Evolutionary conservation across 208 protist species (phyloP).

Genomic region (Leishmania mexicana): DNA sequence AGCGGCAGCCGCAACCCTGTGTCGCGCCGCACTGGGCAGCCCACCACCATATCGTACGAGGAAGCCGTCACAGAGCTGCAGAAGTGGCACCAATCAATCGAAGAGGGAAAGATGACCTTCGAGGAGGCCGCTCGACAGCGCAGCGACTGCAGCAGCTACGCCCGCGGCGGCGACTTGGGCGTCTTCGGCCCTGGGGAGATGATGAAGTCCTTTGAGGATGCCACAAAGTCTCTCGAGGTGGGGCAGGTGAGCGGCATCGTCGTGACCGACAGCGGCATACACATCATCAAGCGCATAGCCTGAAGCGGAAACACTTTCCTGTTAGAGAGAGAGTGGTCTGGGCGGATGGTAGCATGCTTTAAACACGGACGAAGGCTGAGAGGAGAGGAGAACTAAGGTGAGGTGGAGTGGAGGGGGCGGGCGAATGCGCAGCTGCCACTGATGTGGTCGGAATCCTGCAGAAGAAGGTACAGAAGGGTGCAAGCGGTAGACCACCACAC

Average conservation of each 20-base stretch:
- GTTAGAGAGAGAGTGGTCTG: background rate
- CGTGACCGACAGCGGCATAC: conserved; percentile 90
- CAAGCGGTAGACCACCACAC: background rate
- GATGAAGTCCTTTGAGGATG: conserved; percentile 95
- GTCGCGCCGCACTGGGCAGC: conserved; percentile 78
- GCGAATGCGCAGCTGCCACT: background rate
- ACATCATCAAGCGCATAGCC: conserved; percentile 91
- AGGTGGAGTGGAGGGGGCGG: background rate
- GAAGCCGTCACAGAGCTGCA: conserved; percentile 77
- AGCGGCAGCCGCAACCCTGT: conserved; percentile 89
- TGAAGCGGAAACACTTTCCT: conserved; percentile 25
- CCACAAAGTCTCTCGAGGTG: conserved; percentile 72
- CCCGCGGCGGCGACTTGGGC: conserved; percentile 84
- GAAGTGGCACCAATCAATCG: conserved; percentile 70
- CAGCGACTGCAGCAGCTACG: conserved; percentile 92
- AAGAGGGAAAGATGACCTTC: conserved; percentile 72
- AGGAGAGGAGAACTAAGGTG: background rate
- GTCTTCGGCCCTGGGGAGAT: conserved; percentile 91
- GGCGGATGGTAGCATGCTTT: background rate
- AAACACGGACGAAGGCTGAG: background rate
- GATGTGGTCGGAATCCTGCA: background rate
- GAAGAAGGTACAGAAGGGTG: background rate
- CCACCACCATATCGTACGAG: conserved; percentile 72
- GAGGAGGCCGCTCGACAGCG: conserved; percentile 79
- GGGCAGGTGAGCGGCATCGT: conserved; percentile 88